Evolutionary conservation across 2,329 filamentous ascomycete genomes (phyloP), one percentile per base, ranked within the genome.

Genomic region (Penicillium italicum): DNA sequence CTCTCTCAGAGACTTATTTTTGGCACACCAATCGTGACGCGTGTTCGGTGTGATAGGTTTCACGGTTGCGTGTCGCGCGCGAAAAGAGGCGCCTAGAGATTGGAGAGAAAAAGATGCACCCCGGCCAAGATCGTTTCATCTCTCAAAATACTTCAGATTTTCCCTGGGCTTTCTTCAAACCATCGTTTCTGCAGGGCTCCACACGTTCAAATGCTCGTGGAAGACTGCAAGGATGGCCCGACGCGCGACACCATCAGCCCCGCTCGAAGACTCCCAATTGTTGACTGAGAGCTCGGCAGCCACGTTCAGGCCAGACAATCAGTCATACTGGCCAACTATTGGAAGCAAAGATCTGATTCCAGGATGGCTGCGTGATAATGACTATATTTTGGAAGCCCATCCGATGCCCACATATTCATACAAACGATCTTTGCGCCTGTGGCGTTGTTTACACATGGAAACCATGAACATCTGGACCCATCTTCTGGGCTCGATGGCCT

Each of bases 361-460:
- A 16, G 45, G 37, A 57, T 68, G 64, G 64, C 62, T 66, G 1
- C 62, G 63, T 20, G 65, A 68, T 38, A 68, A 66, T 55, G 61
- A 65, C 26, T 65, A 56, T 41, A 62, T 65, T 33, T 26, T 65
- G 40, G 45, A 52, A n/a, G 58, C 62, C 14, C 65, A 68, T 46
- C 66, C 62, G 10, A 67, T 68, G 60, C 64, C 66, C 11, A 66
- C 64, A 24, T 64, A 63, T 52, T 67, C 60, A 8, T 66, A 67
- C 46, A 37, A 36, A 26, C 58, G 56, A 33, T 66, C 58, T 8
- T 51, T 69, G 12, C 66, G 61, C 41, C 49, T 63, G 10, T 59
- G 54, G 55, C 50, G 50, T 9, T 57, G 57, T 38, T 52, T 56
- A 52, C 57, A 59, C 8, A 57, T 57, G 55, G 55, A 59, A 34